Conservation (phyloP, 768 basidiomycete species). For the Pholiota conissans region DNA sequence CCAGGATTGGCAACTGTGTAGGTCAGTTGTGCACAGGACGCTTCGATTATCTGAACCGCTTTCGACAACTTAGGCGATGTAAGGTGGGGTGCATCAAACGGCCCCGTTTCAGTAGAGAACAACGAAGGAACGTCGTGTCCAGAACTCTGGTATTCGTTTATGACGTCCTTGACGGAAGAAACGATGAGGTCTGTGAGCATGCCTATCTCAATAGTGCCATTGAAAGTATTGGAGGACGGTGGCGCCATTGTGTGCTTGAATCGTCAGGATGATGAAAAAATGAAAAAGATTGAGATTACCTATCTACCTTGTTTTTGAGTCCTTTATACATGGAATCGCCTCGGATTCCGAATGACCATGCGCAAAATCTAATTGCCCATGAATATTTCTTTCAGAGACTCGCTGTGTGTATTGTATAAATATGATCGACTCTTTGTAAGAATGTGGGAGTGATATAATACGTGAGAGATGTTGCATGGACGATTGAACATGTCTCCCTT, state of each 20-base stretch:
- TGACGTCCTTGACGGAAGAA: conserved; percentile 8
- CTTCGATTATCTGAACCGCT: conserved; percentile 27
- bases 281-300: neutral
- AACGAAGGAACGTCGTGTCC: conserved; percentile 31
- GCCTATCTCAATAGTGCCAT: neutral
- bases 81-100: conserved; percentile 28
- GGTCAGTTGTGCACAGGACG: conserved; percentile 27
- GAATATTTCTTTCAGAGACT: too few species aligned
- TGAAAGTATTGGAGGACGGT: neutral
- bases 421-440: too few species aligned
- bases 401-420: too few species aligned
- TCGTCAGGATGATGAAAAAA: neutral
- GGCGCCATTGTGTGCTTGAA: neutral
- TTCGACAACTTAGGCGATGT: conserved; percentile 12
- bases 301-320: neutral
- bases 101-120: conserved; percentile 27
- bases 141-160: conserved; percentile 20
- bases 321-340: too few species aligned
- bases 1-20: conserved; percentile 25
- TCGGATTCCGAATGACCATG: too few species aligned
- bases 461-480: too few species aligned
- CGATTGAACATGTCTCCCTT: too few species aligned
- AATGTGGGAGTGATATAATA: too few species aligned
- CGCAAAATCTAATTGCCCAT: too few species aligned
- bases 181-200: conserved; percentile 10